phyloP scores from a whole-genome alignment of 2,329 filamentous ascomycete genomes.

The Cladosporium cucumerinum region DNA sequence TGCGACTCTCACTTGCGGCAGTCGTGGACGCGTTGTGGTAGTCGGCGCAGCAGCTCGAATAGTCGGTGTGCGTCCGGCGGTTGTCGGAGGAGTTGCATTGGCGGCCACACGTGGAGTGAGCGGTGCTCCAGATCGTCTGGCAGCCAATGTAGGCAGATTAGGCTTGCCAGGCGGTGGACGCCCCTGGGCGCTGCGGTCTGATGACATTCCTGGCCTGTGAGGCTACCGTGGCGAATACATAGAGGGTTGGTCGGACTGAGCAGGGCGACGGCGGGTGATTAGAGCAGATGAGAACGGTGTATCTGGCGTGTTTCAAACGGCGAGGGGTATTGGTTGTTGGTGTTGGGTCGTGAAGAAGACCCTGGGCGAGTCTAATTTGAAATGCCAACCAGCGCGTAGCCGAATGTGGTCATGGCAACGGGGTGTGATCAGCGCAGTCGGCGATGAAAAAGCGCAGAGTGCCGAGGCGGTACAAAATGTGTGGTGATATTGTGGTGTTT shows the following conservation, averaged over 20 bases:
- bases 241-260: constrained; percentile 8
- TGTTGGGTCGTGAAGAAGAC: constrained; percentile 6
- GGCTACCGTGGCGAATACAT: constrained; percentile 19
- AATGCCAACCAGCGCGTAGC: background rate
- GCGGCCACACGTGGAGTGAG: constrained; percentile 55
- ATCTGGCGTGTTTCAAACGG: background rate
- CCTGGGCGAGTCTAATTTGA: constrained; percentile 10
- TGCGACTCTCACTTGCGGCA: constrained; percentile 10
- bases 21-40: constrained; percentile 3
- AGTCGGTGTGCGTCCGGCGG: constrained; percentile 30
- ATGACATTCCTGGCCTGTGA: constrained; percentile 20
- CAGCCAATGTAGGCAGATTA: constrained; percentile 66
- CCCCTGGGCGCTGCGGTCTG: constrained; percentile 42
- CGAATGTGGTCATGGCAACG: background rate
- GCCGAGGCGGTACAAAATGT: background rate
- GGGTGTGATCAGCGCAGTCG: background rate
- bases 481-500: background rate
- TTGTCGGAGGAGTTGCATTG: constrained; percentile 26
- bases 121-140: constrained; percentile 56
- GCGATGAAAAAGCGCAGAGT: background rate
- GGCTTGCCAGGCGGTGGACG: constrained; percentile 61
- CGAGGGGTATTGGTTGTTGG: constrained; percentile 5
- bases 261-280: constrained; percentile 19
- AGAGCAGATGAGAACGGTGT: background rate
- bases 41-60: constrained; percentile 23